Base-by-base conservation (phyloP, 192 early-diverging fungal genomes). In the Mortierella claussenii region DNA sequence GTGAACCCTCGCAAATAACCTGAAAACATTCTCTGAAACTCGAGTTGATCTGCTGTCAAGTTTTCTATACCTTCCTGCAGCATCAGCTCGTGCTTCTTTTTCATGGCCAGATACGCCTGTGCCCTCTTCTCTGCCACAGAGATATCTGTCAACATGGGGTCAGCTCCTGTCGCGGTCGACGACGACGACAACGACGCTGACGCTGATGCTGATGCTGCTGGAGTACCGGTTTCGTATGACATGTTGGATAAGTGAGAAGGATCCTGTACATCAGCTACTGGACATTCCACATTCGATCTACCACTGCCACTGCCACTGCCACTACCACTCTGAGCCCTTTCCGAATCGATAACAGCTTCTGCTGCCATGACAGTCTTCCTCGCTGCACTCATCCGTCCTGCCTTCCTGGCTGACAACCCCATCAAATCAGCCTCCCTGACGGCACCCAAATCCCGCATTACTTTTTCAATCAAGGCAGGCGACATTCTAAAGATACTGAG, bases 401-500 rank as follows among this genome's bases (percentile, higher is more conserved):
- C n/a, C n/a, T n/a, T n/a, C 37, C 1, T 55, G 30, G 28, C 26
- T 31, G 5, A 13, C 1, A 21, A 20, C 30, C 17, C 46, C 37
- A 9, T 55, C 26, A 30, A 28, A 21, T 57, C 36, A 12, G 34
- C 5, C 26, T 40, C 46, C 37, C 48, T 57, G 21, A 34, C 47
- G 3, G 69, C 69, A 3, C 28, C 44, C 42, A 74, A 31, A 26
- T 58, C 47, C 18, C n/a, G 48, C 69, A 74, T 74, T 40, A 74
- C 61, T 17, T 15, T 52, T 6, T 65, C 55, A 21, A 74, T 74
- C 31, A 63, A 18, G 10, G 42, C 47, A 0, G 69, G 62, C 1
- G 61, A 59, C n/a, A 74, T 27, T 13, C 56, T 55, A 0, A 32
- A 33, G 44, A 74, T 74, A 11, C 37, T 33, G 28, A 74, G 49